Evolutionary conservation across 139 green algal species (phyloP), one percentile per base, ranked within the genome.

Genomic region (Microglena sp.): DNA sequence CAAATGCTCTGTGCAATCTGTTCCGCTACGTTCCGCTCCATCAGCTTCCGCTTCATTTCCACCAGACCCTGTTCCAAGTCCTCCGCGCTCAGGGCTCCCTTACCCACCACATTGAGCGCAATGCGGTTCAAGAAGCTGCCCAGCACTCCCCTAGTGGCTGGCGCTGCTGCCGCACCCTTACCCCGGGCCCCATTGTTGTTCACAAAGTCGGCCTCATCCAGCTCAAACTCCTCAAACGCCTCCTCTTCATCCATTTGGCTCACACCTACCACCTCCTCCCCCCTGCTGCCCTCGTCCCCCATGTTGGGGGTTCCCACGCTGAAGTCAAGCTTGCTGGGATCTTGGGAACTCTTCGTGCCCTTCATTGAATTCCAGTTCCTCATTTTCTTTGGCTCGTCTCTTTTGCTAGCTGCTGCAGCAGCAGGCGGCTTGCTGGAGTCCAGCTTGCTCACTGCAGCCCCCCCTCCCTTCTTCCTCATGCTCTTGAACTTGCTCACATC

Each of bases 21-120:
- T 76, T 97, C 84, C 18, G 94, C 94, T 56, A 99, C 94, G 73
- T 99, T 99, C 40, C 92, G 85, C 69, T 95, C 87, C 89, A 98
- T 95, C 4, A 99, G 84, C 70, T 89, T 90, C 50, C 74, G 69
- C 77, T 97, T 96, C 71, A 99, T 89, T 26, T 84, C 79, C 24
- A 77, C 78, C 46, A 99, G 78, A 24, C 87, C 86, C 6, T 87
- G 84, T 34, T 75, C 75, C 45, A 99, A 76, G 74, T 99, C 93
- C 31, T 83, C 77, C 1, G 63, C 67, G 0, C 75, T 84, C 35
- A 99, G 84, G 5, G 84, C 71, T 15, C 63, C 46, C 30, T 84
- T 96, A 46, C 92, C 92, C 64, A 84, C 74, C 44, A 96, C 77
- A 53, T 73, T 82, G 50, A 90, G 77, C 7, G 79, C 70, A 2